phyloP scores from a whole-genome alignment of 2,329 filamentous ascomycete species.

The Decorospora gaudefroyi region DNA sequence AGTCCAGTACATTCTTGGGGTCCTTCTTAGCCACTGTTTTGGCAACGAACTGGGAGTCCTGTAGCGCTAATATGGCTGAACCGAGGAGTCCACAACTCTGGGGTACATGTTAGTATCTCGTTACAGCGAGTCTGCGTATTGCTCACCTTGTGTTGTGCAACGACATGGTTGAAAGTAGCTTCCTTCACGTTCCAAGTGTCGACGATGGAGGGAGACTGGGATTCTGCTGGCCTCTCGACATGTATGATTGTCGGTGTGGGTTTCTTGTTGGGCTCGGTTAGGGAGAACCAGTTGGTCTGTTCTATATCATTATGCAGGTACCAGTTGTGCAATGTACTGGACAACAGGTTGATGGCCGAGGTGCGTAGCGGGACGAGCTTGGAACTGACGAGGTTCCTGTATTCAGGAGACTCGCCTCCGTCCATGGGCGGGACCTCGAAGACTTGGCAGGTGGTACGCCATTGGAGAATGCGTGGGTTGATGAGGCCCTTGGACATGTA shows the following conservation, averaged over 20 bases:
- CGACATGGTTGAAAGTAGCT: constrained; percentile 54
- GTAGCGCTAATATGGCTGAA: constrained; percentile 62
- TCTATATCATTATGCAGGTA: constrained; percentile 79
- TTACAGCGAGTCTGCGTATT: neutral
- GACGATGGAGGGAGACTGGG: constrained; percentile 56
- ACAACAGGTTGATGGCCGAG: constrained; percentile 75
- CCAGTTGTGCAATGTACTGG: constrained; percentile 78
- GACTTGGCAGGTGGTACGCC: constrained; percentile 79
- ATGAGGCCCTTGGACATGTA: constrained; percentile 86
- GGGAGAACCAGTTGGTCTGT: constrained; percentile 78
- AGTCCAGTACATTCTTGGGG: constrained; percentile 53
- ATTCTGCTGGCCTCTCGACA: constrained; percentile 56
- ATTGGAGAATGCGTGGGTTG: constrained; percentile 76
- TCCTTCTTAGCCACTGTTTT: constrained; percentile 67
- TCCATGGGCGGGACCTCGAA: constrained; percentile 83
- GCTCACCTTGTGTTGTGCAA: constrained; percentile 34
- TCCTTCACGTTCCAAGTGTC: constrained; percentile 75
- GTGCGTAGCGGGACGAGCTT: constrained; percentile 76
- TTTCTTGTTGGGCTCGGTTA: constrained; percentile 29
- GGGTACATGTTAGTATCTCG: constrained; percentile 11
- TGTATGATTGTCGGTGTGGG: constrained; percentile 65
- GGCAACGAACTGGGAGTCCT: constrained; percentile 69
- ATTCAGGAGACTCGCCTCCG: constrained; percentile 76
- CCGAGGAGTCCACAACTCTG: constrained; percentile 52
- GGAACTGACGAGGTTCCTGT: constrained; percentile 75